These are phyloP conservation scores for Isabelozyma gotoi DNA, from an alignment of 805 yeast genomes.

Conservation along the genomic window DNA sequence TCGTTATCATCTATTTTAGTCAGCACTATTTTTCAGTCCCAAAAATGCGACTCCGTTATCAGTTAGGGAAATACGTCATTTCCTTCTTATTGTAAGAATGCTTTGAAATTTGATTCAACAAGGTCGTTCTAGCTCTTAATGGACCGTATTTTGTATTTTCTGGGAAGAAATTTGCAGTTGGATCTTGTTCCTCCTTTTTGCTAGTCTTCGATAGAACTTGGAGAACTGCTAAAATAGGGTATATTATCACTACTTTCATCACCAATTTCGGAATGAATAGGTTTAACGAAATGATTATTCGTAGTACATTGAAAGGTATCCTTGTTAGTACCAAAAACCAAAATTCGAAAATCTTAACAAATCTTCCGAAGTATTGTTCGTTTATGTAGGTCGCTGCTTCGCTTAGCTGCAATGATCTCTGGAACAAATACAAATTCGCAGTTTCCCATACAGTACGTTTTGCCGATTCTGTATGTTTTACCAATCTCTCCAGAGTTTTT, in stretches of 20 bases:
- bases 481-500: background rate
- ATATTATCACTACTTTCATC: conserved; percentile 12
- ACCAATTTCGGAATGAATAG: conserved; percentile 21
- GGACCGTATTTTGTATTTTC: conserved; percentile 1
- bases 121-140: conserved; percentile 4
- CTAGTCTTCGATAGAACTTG: background rate
- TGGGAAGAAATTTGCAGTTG: background rate
- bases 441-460: conserved; percentile 16
- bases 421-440: conserved; percentile 7
- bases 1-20: no score
- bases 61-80: background rate
- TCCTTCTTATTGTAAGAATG: conserved; percentile 3
- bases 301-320: conserved; percentile 16
- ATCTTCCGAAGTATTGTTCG: conserved; percentile 5
- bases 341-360: conserved; percentile 2
- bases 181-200: background rate
- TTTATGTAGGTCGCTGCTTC: conserved; percentile 2
- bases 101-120: conserved; percentile 7
- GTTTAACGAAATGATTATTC: conserved; percentile 11
- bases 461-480: conserved; percentile 1
- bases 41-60: background rate
- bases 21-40: background rate
- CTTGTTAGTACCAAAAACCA: conserved; percentile 7
- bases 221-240: conserved; percentile 2
- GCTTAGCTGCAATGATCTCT: conserved; percentile 3